Evolutionary conservation across 2,329 filamentous ascomycete genomes (phyloP).

Genomic region (Pyrenophora teres): DNA sequence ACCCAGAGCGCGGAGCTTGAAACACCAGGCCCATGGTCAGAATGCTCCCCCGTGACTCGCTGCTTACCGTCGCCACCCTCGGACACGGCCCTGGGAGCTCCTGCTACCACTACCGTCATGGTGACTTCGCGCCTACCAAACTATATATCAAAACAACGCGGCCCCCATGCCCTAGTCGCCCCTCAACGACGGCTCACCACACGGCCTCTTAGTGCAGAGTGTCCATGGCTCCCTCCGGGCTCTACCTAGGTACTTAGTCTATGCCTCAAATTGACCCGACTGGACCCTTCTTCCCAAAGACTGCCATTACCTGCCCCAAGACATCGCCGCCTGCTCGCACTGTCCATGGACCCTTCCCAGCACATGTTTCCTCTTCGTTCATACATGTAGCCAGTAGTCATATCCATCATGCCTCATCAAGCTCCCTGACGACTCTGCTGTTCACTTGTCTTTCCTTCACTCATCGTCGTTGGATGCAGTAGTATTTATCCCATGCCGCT

Average conservation of each 20-base stretch:
- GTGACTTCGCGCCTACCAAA: slow-evolving; percentile 16
- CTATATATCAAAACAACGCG: slow-evolving; percentile 9
- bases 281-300: slow-evolving; percentile 25
- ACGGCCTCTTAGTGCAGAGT: slow-evolving; percentile 1
- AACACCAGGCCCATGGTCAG: no score
- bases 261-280: slow-evolving; percentile 23
- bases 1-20: no score
- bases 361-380: slow-evolving; percentile 15
- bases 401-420: slow-evolving; percentile 15
- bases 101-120: slow-evolving; percentile 13
- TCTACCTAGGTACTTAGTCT: neutral
- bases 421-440: slow-evolving; percentile 17
- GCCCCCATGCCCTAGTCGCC: slow-evolving; percentile 5
- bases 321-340: slow-evolving; percentile 10
- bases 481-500: slow-evolving; percentile 48
- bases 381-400: slow-evolving; percentile 9
- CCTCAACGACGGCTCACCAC: slow-evolving; percentile 7
- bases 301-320: slow-evolving; percentile 5
- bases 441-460: slow-evolving; percentile 34
- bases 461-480: slow-evolving; percentile 35
- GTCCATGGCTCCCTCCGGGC: slow-evolving; percentile 9
- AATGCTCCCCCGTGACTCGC: neutral
- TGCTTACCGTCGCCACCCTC: neutral
- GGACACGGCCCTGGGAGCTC: neutral
- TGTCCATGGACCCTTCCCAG: slow-evolving; percentile 31